These are phyloP conservation scores for Penicillium sp. DNA, from an alignment of 2,329 filamentous ascomycete species.

Conservation along the genomic window DNA sequence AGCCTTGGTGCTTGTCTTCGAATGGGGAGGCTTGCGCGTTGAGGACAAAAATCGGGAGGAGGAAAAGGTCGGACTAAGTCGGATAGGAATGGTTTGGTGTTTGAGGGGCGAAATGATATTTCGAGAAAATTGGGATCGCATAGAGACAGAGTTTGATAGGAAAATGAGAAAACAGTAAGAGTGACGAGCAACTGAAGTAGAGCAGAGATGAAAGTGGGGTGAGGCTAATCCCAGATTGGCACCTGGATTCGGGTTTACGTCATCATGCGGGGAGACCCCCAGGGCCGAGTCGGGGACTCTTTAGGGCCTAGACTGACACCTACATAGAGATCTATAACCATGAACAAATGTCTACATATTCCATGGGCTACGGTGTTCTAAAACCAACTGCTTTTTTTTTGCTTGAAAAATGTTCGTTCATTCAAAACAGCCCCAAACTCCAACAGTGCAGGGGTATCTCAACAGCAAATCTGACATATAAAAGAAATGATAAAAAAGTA, in stretches of 20 bases:
- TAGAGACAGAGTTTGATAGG: slow-evolving; percentile 13
- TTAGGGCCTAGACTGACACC: not conserved
- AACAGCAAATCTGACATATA: not conserved
- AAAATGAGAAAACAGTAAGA: not conserved
- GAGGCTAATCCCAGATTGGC: slow-evolving; percentile 7
- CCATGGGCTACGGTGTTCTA: not conserved
- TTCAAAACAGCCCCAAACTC: slow-evolving; percentile 4
- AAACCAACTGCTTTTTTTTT: not conserved
- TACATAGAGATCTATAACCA: not conserved
- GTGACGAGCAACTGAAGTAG: not conserved
- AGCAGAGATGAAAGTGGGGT: slow-evolving; percentile 1
- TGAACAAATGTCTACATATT: not conserved
- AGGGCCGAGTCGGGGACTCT: not conserved
- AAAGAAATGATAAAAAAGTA: not conserved
- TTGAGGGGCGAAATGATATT: slow-evolving; percentile 20
- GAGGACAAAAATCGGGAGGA: slow-evolving; percentile 24
- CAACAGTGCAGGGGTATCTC: slow-evolving; percentile 9
- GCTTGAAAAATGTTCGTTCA: not conserved
- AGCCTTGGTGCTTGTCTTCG: slow-evolving; percentile 36
- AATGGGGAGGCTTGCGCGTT: slow-evolving; percentile 14
- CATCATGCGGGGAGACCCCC: slow-evolving; percentile 29
- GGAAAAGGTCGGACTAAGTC: slow-evolving; percentile 5
- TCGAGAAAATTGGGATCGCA: slow-evolving; percentile 30
- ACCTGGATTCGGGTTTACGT: slow-evolving; percentile 23
- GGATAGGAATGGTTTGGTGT: slow-evolving; percentile 22